These are phyloP conservation scores for Bertia moriformis DNA, from an alignment of 2,329 filamentous ascomycete genomes.

Conservation along the genomic window DNA sequence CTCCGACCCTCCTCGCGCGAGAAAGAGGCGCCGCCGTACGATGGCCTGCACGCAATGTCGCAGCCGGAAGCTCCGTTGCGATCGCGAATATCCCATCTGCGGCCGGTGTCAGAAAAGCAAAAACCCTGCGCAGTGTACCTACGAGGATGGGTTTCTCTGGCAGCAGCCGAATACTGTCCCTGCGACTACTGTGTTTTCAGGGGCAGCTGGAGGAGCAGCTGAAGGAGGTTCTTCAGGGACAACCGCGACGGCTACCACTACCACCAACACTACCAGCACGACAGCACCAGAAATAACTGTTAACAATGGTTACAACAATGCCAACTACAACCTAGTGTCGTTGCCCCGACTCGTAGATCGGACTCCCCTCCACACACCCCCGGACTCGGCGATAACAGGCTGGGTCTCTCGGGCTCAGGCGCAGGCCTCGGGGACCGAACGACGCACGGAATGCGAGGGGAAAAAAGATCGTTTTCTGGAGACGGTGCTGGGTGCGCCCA, in stretches of 20 bases:
- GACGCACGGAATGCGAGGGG: slow-evolving; percentile 3
- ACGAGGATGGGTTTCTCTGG: slow-evolving; percentile 1
- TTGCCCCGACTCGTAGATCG: neutral
- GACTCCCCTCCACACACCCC: slow-evolving; percentile 8
- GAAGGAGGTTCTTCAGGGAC: neutral
- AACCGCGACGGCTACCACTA: neutral
- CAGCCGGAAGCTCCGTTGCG: neutral
- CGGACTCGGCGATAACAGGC: slow-evolving; percentile 14
- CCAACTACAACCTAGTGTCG: too few relatives aligned
- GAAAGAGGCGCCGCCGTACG: slow-evolving; percentile 1
- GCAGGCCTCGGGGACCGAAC: neutral
- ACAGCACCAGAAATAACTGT: too few relatives aligned
- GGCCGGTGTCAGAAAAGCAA: neutral
- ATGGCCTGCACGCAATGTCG: slow-evolving; percentile 1
- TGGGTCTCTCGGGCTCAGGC: slow-evolving; percentile 8
- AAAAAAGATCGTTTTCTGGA: slow-evolving; percentile 11
- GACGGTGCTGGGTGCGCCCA: slow-evolving; percentile 4
- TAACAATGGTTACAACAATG: too few relatives aligned
- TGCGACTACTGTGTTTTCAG: neutral
- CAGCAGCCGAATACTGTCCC: neutral
- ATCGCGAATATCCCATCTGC: slow-evolving; percentile 1
- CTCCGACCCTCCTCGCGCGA: too few relatives aligned
- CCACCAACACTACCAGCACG: too few relatives aligned
- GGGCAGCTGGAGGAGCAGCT: too few relatives aligned
- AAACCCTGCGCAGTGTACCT: neutral